Evolutionary conservation across 805 yeast genomes (phyloP).

Genomic region (Priceomyces castillae): DNA sequence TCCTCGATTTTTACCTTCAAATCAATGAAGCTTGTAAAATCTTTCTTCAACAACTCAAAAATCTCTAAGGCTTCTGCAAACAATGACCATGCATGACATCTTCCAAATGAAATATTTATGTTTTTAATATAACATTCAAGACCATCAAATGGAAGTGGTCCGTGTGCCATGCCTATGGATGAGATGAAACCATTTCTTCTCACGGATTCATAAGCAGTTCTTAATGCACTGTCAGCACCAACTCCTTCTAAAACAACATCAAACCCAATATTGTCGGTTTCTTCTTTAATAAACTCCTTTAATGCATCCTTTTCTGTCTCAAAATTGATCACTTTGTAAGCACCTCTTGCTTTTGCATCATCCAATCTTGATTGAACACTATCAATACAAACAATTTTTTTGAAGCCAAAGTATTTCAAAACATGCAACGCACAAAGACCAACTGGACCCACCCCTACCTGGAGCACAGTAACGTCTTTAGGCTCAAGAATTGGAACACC

Average conservation of each 20-base stretch:
- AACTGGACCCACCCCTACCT: constrained; percentile 61
- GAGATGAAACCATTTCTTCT: constrained; percentile 58
- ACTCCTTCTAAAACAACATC: constrained; percentile 63
- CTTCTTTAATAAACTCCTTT: constrained; percentile 26
- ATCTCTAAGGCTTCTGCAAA: constrained; percentile 51
- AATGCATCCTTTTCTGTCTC: constrained; percentile 30
- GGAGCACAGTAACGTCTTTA: constrained; percentile 40
- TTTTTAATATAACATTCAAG: constrained; percentile 58
- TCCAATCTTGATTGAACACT: constrained; percentile 46
- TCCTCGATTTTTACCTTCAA: constrained; percentile 43
- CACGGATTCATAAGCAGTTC: constrained; percentile 50
- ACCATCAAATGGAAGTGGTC: constrained; percentile 53
- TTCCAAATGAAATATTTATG: constrained; percentile 55
- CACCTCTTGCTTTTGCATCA: constrained; percentile 48
- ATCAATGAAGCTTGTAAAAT: constrained; percentile 54
- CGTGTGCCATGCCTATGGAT: constrained; percentile 62
- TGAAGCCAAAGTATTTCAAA: constrained; percentile 44
- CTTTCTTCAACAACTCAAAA: constrained; percentile 42
- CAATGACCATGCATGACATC: constrained; percentile 60
- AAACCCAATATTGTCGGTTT: constrained; percentile 50
- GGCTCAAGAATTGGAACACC: constrained; percentile 9
- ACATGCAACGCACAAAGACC: constrained; percentile 52
- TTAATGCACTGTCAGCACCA: constrained; percentile 52
- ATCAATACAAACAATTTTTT: constrained; percentile 47
- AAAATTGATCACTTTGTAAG: constrained; percentile 45